Conservation (phyloP, 2,329 filamentous ascomycete species). For the Curvularia lunata region DNA sequence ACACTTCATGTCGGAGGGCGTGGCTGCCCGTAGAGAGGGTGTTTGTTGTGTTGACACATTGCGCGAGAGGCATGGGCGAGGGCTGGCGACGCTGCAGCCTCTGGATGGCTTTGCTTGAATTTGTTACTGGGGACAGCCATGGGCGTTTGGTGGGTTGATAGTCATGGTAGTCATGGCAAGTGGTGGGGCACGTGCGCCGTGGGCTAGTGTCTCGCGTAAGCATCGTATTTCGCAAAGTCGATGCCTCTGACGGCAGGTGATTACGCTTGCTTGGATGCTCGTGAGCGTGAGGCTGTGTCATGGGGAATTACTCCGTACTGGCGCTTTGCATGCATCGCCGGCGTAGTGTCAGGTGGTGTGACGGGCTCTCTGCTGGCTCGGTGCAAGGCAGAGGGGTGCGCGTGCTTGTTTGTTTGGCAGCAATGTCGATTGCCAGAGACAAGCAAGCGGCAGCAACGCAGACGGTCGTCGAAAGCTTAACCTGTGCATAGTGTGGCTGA, state of each 20-base stretch:
- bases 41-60: background rate
- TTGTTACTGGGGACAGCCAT: conserved; percentile 1
- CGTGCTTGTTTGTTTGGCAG: too few species aligned
- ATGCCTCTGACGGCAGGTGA: background rate
- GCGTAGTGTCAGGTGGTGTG: background rate
- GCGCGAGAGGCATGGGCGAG: background rate
- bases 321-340: background rate
- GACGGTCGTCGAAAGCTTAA: background rate
- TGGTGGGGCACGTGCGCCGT: background rate
- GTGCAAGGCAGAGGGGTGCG: too few species aligned
- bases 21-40: background rate
- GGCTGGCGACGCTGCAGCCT: conserved; percentile 8
- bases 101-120: conserved; percentile 5
- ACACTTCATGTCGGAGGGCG: conserved; percentile 5
- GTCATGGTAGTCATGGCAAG: background rate
- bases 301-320: background rate
- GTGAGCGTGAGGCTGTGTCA: background rate
- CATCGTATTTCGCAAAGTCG: background rate
- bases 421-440: too few species aligned
- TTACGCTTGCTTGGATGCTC: background rate
- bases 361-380: too few species aligned
- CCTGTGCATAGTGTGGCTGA: too few species aligned
- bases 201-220: background rate
- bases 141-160: background rate
- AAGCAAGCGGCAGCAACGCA: too few species aligned